Evolutionary conservation across 495 filamentous ascomycete genomes (phyloP).

Genomic region (Penicillium waksmanii): DNA sequence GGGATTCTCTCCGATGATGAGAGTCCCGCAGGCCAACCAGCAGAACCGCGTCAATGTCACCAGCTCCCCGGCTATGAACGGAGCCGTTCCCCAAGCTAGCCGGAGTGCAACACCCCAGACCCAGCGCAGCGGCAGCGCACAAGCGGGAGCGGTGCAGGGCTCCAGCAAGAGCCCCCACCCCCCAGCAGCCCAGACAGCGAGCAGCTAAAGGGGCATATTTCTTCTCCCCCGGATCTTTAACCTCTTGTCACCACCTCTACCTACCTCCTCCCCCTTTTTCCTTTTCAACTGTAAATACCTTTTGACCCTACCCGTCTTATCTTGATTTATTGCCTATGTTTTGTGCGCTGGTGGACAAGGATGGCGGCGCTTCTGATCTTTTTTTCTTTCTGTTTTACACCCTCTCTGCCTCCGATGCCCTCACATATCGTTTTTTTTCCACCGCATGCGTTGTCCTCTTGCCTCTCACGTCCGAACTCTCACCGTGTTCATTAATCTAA

Average conservation of each 20-base stretch:
- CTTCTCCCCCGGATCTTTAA: conserved; percentile 1
- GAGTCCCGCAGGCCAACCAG: conserved; percentile 63
- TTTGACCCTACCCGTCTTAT: conserved; percentile 24
- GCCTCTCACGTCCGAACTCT: conserved; percentile 16
- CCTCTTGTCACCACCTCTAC: background rate
- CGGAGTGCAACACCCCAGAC: conserved; percentile 55
- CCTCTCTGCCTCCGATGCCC: conserved; percentile 16
- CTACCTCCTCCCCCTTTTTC: conserved; percentile 9
- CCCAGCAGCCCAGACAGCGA: conserved; percentile 46
- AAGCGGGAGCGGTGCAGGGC: conserved; percentile 41
- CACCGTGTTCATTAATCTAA: conserved; percentile 25
- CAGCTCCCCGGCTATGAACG: conserved; percentile 48
- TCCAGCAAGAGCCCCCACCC: conserved; percentile 50
- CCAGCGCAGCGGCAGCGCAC: conserved; percentile 51
- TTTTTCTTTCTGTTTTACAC: conserved; percentile 14
- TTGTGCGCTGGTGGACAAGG: conserved; percentile 21
- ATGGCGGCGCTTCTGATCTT: conserved; percentile 27
- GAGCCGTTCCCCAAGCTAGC: conserved; percentile 42
- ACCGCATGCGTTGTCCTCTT: conserved; percentile 18
- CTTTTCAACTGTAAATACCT: conserved; percentile 46
- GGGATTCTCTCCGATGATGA: conserved; percentile 73
- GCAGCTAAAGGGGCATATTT: conserved; percentile 25
- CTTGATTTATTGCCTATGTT: conserved; percentile 29
- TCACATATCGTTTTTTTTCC: conserved; percentile 14
- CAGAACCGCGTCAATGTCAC: conserved; percentile 45